Conservation (phyloP, 306 rosid genomes). For the Leucaena leucocephala region DNA sequence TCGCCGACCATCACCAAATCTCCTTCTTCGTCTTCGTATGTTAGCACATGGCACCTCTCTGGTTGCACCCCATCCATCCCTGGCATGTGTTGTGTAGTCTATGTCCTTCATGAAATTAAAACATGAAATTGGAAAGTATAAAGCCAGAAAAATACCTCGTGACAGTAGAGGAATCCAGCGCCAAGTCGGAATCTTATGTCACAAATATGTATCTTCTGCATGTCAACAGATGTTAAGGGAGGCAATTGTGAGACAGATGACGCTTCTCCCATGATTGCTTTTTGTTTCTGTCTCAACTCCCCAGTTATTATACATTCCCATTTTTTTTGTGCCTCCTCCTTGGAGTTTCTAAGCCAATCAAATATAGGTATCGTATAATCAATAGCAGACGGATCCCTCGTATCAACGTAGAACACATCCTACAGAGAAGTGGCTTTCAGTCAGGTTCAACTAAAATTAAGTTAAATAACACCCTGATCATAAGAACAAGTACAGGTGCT, state of each 20-base stretch:
- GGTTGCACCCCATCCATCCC: slow-evolving; percentile 64
- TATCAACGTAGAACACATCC: slow-evolving; percentile 84
- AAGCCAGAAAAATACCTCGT: slow-evolving; percentile 60
- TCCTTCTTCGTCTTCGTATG: slow-evolving; percentile 87
- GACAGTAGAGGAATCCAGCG: slow-evolving; percentile 86
- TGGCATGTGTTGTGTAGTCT: slow-evolving; percentile 8
- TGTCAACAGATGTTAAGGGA: slow-evolving; percentile 58
- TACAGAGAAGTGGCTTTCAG: slow-evolving; percentile 36
- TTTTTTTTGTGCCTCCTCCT: slow-evolving; percentile 68
- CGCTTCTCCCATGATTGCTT: slow-evolving; percentile 61
- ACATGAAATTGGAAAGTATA: not conserved
- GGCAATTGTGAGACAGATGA: slow-evolving; percentile 60
- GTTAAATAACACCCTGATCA: slow-evolving; percentile 23
- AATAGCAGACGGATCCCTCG: slow-evolving; percentile 78
- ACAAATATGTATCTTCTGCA: slow-evolving; percentile 66
- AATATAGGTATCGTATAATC: slow-evolving; percentile 75
- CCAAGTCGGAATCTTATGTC: slow-evolving; percentile 80
- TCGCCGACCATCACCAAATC: slow-evolving; percentile 84
- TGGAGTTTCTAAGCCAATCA: slow-evolving; percentile 76
- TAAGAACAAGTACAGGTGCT: slow-evolving; percentile 39
- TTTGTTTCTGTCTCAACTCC: slow-evolving; percentile 66
- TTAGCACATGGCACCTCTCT: slow-evolving; percentile 68
- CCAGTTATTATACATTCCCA: slow-evolving; percentile 78
- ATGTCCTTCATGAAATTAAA: not conserved
- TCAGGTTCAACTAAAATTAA: slow-evolving; percentile 15